phyloP scores from a whole-genome alignment of 257 asterid genomes.

The Plectranthus barbatus region DNA sequence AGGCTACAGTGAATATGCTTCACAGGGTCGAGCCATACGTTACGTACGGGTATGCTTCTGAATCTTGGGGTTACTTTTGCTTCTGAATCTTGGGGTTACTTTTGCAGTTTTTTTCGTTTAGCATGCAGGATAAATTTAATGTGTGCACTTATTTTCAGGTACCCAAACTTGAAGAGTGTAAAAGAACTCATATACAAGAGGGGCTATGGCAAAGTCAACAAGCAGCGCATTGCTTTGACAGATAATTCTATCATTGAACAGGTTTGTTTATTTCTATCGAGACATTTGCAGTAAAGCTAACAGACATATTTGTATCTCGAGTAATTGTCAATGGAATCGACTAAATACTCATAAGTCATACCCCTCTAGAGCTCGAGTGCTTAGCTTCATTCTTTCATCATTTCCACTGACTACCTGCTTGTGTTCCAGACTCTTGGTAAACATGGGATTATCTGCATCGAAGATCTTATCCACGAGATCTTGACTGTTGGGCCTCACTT shows the following conservation, averaged over 20 bases:
- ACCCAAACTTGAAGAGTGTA: conserved; percentile 45
- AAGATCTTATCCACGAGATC: neutral
- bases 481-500: neutral
- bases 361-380: no score
- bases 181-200: conserved; percentile 50
- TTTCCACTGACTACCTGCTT: no score
- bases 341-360: no score
- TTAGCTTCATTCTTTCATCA: no score
- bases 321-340: no score
- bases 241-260: conserved; percentile 46
- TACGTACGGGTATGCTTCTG: conserved; percentile 38
- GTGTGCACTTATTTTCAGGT: conserved; percentile 12
- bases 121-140: no score
- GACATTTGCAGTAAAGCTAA: no score
- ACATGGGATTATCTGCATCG: neutral
- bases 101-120: no score
- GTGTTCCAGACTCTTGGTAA: neutral
- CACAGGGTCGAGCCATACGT: conserved; percentile 9
- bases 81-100: no score
- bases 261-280: conserved; percentile 15
- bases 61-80: no score
- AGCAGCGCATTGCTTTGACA: conserved; percentile 7
- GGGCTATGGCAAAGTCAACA: conserved; percentile 46
- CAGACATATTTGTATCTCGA: no score
- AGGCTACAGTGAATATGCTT: neutral